Base-by-base conservation (phyloP, 345 rosid species). In the Eucalyptus curtisii region DNA sequence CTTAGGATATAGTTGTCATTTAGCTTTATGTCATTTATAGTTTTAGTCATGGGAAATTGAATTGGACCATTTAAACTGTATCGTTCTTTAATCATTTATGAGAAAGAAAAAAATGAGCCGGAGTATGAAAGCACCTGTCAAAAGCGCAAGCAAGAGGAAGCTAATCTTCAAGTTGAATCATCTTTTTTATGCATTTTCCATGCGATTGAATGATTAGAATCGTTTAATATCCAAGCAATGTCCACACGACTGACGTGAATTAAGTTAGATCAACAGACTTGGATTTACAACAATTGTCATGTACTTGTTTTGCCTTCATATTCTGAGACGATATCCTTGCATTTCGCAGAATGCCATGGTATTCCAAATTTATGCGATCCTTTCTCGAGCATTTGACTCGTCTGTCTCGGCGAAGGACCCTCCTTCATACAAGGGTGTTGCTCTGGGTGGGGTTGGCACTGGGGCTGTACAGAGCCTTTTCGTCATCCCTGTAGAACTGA, bases 321-420 rank as follows among this genome's bases (percentile, higher is more conserved):
- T 15, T 86, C 55, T 47, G 14, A 33, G 22, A 44, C 2, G 4
- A 47, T 89, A 24, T 89, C 71, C 25, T n/a, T 31, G 37, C 85
- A 42, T 24, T 52, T 40, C 3, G 44, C 86, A 87, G 90, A 89
- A 89, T 16, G 89, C 90, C 24, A 89, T 98, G 98, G 99, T 91
- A 64, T 98, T 98, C 95, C 99, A 98, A 92, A 95, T 92, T 86
- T 97, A 97, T 48, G 99, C 99, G 2, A 93, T 95, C 90, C 93
- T 96, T 30, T 98, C 99, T 48, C 94, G 96, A 87, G 96, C 97
- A 37, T 93, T 95, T 42, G 98, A 95, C 91, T 90, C 95, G 5
- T 92, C 96, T 13, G 44, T 85, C 86, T 90, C 96, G 10, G 20
- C 88, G 5, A 86, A 89, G 14, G 95, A 96, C 31, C 99, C 99